Evolutionary conservation across 2,329 filamentous ascomycete genomes (phyloP), one percentile per base, ranked within the genome.

Genomic region (Pestalotiopsis sp.): DNA sequence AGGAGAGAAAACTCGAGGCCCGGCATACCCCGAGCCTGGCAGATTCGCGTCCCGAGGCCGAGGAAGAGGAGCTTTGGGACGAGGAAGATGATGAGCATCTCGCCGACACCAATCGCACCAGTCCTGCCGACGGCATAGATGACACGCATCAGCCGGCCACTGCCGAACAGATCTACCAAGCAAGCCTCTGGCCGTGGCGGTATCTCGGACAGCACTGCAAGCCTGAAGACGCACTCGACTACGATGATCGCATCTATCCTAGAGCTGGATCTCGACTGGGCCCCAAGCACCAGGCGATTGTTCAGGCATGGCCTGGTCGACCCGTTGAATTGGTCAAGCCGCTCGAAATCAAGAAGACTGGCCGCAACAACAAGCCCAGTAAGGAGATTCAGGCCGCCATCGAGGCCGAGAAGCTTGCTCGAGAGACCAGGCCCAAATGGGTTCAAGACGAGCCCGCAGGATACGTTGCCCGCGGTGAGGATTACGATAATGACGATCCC

Each of bases 201-300:
- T 99, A 99, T 79, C 84, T 99, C 6, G 96, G 96, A 49, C 94
- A 97, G 73, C 96, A 99, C 81, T 98, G 95, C 81, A 93, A 94
- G 73, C 92, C 96, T 1, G 95, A 98, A 80, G 96, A 99, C 82
- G 96, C 94, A 0, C 85, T 99, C 38, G 96, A 99, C 79, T 97
- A 97, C 77, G 96, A 99, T 76, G 96, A 99, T 79, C 91, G 96
- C 72, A 98, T 99, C 72, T 98, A 98, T 77, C 96, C 96, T 9
- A 92, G 96, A 72, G 95, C 96, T 17, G 97, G 95, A 77, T 98
- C 96, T 67, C 92, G 96, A 49, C 85, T 98, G 49, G 96, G 96
- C 7, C 93, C 94, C 11, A 90, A 94, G 67, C 94, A 98, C 79
- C 96, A 99, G 82, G 95, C 96, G 3, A 91, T 90, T 73, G 93